Evolutionary conservation across 2,329 filamentous ascomycete genomes (phyloP).

Genomic region (Teratosphaeria zuluensis): DNA sequence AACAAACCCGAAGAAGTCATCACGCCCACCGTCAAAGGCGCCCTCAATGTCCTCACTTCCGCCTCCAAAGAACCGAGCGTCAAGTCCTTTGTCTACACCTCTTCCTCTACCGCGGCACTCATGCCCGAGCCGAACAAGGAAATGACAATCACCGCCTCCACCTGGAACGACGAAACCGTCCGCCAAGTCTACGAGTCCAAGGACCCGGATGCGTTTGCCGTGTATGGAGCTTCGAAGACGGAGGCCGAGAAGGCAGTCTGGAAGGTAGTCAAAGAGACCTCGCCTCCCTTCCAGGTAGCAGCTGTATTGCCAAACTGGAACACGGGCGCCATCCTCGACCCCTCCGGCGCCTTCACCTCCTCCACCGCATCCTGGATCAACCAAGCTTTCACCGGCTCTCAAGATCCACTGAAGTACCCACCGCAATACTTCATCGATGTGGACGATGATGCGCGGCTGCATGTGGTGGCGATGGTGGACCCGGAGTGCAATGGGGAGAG

Average conservation of each 20-base stretch:
- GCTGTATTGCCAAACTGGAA: constrained; percentile 20
- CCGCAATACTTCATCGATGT: constrained; percentile 36
- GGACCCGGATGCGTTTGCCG: constrained; percentile 21
- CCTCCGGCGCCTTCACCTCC: constrained; percentile 1
- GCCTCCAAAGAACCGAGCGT: constrained; percentile 32
- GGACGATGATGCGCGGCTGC: constrained; percentile 41
- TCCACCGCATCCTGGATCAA: not conserved
- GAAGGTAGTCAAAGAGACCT: constrained; percentile 36
- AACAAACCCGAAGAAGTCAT: constrained; percentile 35
- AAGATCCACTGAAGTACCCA: not conserved
- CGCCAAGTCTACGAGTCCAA: constrained; percentile 23
- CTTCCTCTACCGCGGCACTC: constrained; percentile 28
- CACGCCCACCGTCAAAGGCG: constrained; percentile 24
- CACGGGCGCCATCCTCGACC: constrained; percentile 10
- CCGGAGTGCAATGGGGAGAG: constrained; percentile 39
- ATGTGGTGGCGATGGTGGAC: constrained; percentile 43
- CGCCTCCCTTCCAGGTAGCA: constrained; percentile 37
- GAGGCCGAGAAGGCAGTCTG: constrained; percentile 38
- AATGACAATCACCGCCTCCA: constrained; percentile 23
- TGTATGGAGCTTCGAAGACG: constrained; percentile 40
- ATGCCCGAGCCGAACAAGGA: constrained; percentile 27
- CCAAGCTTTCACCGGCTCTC: constrained; percentile 12
- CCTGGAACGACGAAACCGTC: constrained; percentile 18
- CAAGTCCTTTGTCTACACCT: constrained; percentile 37
- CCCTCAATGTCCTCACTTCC: constrained; percentile 31